Percentiles rank a stretch among this genome's conserved stretches.
Conservation (phyloP, 441 rosid genomes). For the Viola pubescens region DNA sequence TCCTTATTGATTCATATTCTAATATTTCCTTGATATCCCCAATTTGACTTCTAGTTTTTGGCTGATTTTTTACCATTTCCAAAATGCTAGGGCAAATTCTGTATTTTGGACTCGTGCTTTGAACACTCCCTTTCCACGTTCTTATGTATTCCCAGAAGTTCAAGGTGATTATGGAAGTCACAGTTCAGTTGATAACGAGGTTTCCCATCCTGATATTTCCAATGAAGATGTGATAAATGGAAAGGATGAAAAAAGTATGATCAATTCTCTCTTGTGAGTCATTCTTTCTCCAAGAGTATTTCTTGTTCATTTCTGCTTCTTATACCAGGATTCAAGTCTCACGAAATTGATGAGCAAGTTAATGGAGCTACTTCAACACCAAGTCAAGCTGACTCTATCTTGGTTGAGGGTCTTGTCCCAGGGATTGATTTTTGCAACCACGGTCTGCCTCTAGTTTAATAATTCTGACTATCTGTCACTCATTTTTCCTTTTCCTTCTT, state of each 20-base stretch:
- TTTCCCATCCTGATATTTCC: constrained; percentile 16
- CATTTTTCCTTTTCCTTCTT: background rate
- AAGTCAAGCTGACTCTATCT: constrained; percentile 47
- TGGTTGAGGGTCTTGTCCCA: constrained; percentile 98
- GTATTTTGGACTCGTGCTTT: constrained; percentile 91
- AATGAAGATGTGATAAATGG: constrained; percentile 13
- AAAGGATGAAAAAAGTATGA: constrained; percentile 31
- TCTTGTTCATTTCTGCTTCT: constrained; percentile 10
- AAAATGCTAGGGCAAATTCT: constrained; percentile 70
- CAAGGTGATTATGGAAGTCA: constrained; percentile 29
- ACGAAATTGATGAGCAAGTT: constrained; percentile 20
- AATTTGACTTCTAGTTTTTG: constrained; percentile 8
- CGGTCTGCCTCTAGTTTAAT: constrained; percentile 41
- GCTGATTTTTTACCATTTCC: constrained; percentile 19
- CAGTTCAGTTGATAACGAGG: constrained; percentile 14
- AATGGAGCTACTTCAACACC: constrained; percentile 30
- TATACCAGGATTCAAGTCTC: constrained; percentile 28
- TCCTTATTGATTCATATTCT: background rate
- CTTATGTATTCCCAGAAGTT: constrained; percentile 70
- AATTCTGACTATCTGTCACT: background rate
- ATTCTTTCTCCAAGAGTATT: constrained; percentile 13
- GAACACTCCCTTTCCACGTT: constrained; percentile 80
- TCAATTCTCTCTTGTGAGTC: constrained; percentile 11
- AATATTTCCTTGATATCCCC: constrained; percentile 9
- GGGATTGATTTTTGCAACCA: constrained; percentile 98